Percentiles rank a stretch among this genome's conserved stretches.
These are phyloP conservation scores for Apiotrichum akiyoshidainum DNA, from an alignment of 1,284 basidiomycete genomes.

Conservation along the genomic window DNA sequence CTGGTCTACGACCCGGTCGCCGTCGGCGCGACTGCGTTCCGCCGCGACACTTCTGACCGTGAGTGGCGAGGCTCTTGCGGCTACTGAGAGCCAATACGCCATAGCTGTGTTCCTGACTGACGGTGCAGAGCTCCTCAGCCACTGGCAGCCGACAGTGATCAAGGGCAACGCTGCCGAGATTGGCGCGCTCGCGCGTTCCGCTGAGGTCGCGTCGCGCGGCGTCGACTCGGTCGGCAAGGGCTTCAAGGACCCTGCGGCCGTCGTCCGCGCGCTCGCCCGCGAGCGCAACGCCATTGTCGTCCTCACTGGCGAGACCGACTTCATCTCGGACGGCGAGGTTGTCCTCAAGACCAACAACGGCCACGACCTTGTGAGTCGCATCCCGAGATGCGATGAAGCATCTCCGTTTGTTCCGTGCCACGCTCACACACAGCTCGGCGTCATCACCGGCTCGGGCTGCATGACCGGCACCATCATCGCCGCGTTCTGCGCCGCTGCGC, in stretches of 20 bases:
- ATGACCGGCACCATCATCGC: conserved; percentile 59
- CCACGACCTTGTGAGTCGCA: conserved; percentile 55
- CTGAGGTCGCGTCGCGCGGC: conserved; percentile 77
- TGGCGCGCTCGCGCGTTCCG: conserved; percentile 67
- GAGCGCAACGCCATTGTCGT: conserved; percentile 82
- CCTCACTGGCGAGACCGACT: conserved; percentile 79
- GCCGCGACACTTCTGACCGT: conserved; percentile 58
- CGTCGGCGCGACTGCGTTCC: conserved; percentile 75
- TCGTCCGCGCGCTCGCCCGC: conserved; percentile 69
- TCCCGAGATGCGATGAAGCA: neutral
- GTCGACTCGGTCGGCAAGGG: conserved; percentile 79
- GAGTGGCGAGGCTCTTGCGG: conserved; percentile 15
- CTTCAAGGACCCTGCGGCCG: conserved; percentile 68
- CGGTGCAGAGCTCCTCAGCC: conserved; percentile 66
- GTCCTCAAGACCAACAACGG: conserved; percentile 75
- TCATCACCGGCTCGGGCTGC: conserved; percentile 88
- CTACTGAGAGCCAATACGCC: neutral
- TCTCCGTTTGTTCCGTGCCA: too few relatives aligned
- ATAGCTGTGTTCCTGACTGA: neutral
- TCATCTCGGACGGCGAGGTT: conserved; percentile 74
- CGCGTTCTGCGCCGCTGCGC: conserved; percentile 70
- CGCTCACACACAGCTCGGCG: conserved; percentile 56
- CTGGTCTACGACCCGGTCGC: conserved; percentile 89
- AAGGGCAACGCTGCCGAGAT: conserved; percentile 95
- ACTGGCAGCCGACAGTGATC: conserved; percentile 85